These are phyloP conservation scores for Achaetomium macrosporum DNA, from an alignment of 2,329 filamentous ascomycete species.

Conservation along the genomic window DNA sequence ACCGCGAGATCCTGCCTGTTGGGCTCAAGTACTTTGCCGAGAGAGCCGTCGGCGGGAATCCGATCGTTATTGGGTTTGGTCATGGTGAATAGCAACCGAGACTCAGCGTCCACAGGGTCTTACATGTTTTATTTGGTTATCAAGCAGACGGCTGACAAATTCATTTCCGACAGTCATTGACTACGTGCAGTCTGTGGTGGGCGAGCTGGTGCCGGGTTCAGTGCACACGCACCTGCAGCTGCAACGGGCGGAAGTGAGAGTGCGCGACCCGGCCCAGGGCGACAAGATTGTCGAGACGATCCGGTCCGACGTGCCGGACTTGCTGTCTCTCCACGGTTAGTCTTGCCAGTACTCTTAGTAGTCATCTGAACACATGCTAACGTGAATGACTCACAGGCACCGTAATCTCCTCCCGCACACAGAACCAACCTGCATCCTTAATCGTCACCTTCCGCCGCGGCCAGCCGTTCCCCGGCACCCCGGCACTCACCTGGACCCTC, in stretches of 20 bases:
- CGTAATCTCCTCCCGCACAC: background rate
- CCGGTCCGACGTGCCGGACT: slow-evolving; percentile 26
- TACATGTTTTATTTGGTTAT: no score
- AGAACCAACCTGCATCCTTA: slow-evolving; percentile 32
- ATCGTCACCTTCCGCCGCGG: slow-evolving; percentile 42
- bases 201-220: background rate
- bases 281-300: slow-evolving; percentile 10
- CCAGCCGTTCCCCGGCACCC: slow-evolving; percentile 41
- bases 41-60: background rate
- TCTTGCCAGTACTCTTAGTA: slow-evolving; percentile 5
- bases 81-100: background rate
- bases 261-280: slow-evolving; percentile 21
- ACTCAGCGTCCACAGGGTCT: no score
- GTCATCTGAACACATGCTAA: background rate
- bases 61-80: background rate
- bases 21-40: slow-evolving; percentile 1
- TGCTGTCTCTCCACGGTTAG: slow-evolving; percentile 29
- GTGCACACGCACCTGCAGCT: background rate
- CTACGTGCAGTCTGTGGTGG: background rate
- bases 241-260: background rate
- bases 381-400: background rate
- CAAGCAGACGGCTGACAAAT: background rate
- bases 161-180: background rate
- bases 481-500: slow-evolving; percentile 43
- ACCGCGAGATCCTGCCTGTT: background rate